Evolutionary conservation across 2,329 filamentous ascomycete species (phyloP).

Genomic region (Colletotrichum sp.): DNA sequence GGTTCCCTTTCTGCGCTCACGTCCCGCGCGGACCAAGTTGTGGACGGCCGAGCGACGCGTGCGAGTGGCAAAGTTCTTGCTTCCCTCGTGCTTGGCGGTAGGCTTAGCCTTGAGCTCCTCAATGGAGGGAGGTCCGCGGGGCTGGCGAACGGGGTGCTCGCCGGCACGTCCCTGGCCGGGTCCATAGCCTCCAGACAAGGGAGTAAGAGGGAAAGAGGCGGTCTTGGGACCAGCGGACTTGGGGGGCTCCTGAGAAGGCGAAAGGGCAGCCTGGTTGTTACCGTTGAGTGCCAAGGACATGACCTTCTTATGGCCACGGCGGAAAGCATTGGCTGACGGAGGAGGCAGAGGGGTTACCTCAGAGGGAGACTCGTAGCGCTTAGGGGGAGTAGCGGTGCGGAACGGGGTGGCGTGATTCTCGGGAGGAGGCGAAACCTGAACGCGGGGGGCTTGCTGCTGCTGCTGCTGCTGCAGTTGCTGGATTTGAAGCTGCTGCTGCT

Average conservation of each 20-base stretch:
- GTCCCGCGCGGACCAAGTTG: slow-evolving; percentile 88
- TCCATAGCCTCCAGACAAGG: slow-evolving; percentile 84
- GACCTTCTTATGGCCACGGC: slow-evolving; percentile 91
- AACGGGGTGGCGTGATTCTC: slow-evolving; percentile 55
- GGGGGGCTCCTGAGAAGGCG: slow-evolving; percentile 46
- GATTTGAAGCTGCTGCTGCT: slow-evolving; percentile 46
- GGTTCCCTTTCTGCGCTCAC: slow-evolving; percentile 82
- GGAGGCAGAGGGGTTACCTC: slow-evolving; percentile 77
- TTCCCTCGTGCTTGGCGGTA: slow-evolving; percentile 91
- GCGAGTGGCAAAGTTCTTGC: slow-evolving; percentile 95
- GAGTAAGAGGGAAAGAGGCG: slow-evolving; percentile 79
- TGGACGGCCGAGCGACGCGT: slow-evolving; percentile 91
- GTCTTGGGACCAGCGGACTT: slow-evolving; percentile 77
- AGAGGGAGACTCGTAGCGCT: slow-evolving; percentile 72
- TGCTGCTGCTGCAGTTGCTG: slow-evolving; percentile 59
- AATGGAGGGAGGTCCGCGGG: slow-evolving; percentile 86
- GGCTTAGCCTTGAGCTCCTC: slow-evolving; percentile 91
- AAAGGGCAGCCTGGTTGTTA: slow-evolving; percentile 45
- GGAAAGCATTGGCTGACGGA: slow-evolving; percentile 89
- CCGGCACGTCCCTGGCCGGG: slow-evolving; percentile 92
- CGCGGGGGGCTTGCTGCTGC: slow-evolving; percentile 68
- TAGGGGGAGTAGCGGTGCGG: slow-evolving; percentile 71
- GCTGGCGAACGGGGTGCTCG: slow-evolving; percentile 92
- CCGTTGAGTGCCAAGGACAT: slow-evolving; percentile 74
- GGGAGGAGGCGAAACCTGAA: slow-evolving; percentile 83